Percentiles rank a stretch among this genome's conserved stretches.
These are phyloP conservation scores for Podaxis pistillaris DNA, from an alignment of 768 basidiomycete species.

Conservation along the genomic window DNA sequence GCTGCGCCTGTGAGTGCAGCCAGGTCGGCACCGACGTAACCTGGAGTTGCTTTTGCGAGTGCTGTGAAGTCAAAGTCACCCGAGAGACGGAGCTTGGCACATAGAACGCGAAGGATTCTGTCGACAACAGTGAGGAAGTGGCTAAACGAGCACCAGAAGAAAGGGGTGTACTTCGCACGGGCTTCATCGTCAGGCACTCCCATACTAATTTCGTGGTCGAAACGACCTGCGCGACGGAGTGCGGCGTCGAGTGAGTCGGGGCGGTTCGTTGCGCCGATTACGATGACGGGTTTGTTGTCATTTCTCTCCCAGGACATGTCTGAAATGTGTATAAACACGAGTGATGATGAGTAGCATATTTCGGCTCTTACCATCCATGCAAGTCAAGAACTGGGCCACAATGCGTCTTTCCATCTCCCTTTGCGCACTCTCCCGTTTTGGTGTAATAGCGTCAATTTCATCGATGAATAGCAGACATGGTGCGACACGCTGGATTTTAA, in stretches of 20 bases:
- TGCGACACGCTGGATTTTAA: slow-evolving; percentile 62
- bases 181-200: slow-evolving; percentile 93
- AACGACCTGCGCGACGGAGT: slow-evolving; percentile 87
- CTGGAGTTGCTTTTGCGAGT: slow-evolving; percentile 92
- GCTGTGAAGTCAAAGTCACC: slow-evolving; percentile 85
- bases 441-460: slow-evolving; percentile 97
- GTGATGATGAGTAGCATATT: neutral
- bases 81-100: slow-evolving; percentile 76
- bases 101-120: slow-evolving; percentile 88
- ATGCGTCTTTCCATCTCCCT: slow-evolving; percentile 98
- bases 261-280: slow-evolving; percentile 95
- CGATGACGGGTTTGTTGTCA: slow-evolving; percentile 88
- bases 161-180: slow-evolving; percentile 70
- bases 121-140: neutral
- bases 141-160: neutral
- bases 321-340: slow-evolving; percentile 26
- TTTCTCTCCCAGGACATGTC: slow-evolving; percentile 96
- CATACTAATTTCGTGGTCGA: slow-evolving; percentile 98
- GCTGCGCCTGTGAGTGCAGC: slow-evolving; percentile 90
- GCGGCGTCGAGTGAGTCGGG: slow-evolving; percentile 95
- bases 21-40: slow-evolving; percentile 95
- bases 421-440: slow-evolving; percentile 96
- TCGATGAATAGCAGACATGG: slow-evolving; percentile 96
- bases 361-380: slow-evolving; percentile 85
- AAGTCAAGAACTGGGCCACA: slow-evolving; percentile 95